These are phyloP conservation scores for Ogataea methanolica DNA, from an alignment of 805 yeast genomes.

Conservation along the genomic window DNA sequence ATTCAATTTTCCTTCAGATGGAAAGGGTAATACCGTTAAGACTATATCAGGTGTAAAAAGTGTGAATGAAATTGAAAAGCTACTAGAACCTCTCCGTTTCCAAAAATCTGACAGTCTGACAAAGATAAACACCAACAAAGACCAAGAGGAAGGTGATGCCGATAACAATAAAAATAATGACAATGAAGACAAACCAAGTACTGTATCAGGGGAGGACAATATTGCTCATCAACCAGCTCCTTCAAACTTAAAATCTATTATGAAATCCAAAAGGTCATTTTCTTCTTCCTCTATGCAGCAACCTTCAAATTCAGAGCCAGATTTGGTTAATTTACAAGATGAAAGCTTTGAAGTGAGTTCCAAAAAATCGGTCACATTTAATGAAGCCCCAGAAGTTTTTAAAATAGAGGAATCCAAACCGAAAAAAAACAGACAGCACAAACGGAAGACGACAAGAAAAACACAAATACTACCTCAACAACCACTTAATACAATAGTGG, in stretches of 20 bases:
- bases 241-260: conserved; percentile 12
- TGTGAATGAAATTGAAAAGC: too few relatives aligned
- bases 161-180: background rate
- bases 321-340: background rate
- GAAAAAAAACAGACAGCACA: background rate
- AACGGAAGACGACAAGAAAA: background rate
- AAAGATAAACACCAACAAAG: too few relatives aligned
- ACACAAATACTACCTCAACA: too few relatives aligned
- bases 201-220: background rate
- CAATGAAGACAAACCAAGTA: background rate
- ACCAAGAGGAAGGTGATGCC: too few relatives aligned
- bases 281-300: background rate
- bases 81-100: too few relatives aligned
- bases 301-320: background rate
- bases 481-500: too few relatives aligned
- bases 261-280: conserved; percentile 6
- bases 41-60: too few relatives aligned
- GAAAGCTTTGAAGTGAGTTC: conserved; percentile 8
- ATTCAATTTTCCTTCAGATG: conserved; percentile 3
- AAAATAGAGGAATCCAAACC: background rate
- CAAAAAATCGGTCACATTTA: conserved; percentile 17
- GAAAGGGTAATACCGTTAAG: too few relatives aligned
- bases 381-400: conserved; percentile 8
- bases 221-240: too few relatives aligned
- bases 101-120: too few relatives aligned